Conservation (phyloP, 495 filamentous ascomycete genomes). For the Aspergillus asperescens region DNA sequence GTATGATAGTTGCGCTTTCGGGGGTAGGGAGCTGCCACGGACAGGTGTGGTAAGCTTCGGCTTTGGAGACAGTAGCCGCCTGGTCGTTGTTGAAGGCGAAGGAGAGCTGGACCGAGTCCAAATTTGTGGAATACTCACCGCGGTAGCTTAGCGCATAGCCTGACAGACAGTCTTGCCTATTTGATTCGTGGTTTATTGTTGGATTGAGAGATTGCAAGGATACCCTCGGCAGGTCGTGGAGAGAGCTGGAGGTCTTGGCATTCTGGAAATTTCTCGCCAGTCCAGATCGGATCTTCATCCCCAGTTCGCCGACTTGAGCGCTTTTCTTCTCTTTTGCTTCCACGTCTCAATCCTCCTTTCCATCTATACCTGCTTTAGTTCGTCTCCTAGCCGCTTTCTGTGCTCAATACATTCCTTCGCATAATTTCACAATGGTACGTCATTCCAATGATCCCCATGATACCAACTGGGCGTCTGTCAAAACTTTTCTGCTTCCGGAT, state of each 20-base stretch:
- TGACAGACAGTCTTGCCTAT: neutral
- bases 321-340: constrained; percentile 30
- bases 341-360: constrained; percentile 23
- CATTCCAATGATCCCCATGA: neutral
- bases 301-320: constrained; percentile 24
- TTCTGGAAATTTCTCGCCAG: constrained; percentile 52
- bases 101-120: neutral
- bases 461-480: constrained; percentile 1
- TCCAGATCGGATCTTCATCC: constrained; percentile 39
- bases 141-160: too few species aligned
- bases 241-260: constrained; percentile 44
- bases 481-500: constrained; percentile 7
- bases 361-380: constrained; percentile 13
- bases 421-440: constrained; percentile 30
- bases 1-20: constrained; percentile 5
- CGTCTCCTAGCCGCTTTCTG: neutral
- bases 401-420: neutral
- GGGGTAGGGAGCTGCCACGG: constrained; percentile 19
- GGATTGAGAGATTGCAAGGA: constrained; percentile 7
- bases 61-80: neutral
- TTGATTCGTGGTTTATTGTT: neutral
- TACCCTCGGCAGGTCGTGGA: constrained; percentile 31
- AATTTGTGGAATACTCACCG: too few species aligned
- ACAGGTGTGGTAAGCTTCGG: neutral
- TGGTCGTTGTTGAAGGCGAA: neutral